Evolutionary conservation across 768 basidiomycete species (phyloP), one percentile per base, ranked within the genome.

Genomic region (Lentinula sp.): DNA sequence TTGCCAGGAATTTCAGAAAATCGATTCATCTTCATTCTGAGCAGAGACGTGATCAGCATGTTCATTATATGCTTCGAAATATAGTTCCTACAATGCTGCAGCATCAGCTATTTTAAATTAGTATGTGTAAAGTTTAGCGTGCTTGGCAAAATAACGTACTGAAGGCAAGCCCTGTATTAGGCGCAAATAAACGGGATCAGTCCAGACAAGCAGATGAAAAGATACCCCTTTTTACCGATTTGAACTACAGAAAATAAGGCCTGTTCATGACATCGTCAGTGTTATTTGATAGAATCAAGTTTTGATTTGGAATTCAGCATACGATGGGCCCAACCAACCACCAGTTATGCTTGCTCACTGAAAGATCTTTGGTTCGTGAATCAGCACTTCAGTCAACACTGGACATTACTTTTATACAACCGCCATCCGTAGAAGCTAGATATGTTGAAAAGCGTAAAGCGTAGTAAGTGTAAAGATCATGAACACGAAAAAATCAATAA

Each of bases 271-370:
- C 28, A 28, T 28, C 28, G 28, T 28, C 4, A 16, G 4, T 8
- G 15, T 28, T 23, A 28, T 8, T 11, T 1, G 10, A 10, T 10
- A 35, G 8, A 5, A n/a, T 37, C 9, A 37, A 5, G 8, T 21
- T 6, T 5, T 11, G 31, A 16, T 11, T 15, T 5, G n/a, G 1
- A n/a, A 54, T 16, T 8, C 8, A 54, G 4, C 61, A 15, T 61
- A 61, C 61, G 13, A 64, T 60, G 2, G 61, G 61, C 11, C 46
- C 58, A 37, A 57, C 56, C 13, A 64, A 46, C 64, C 58, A 60
- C 64, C 64, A 64, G 46, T 64, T 64, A 4, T 31, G 39, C 42
- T 59, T 59, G 57, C 60, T 64, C 50, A 64, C 60, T 48, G n/a
- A 9, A 21, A 23, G 1, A 43, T 55, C 21, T 18, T 8, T 16